Conservation (phyloP, 768 basidiomycete species). For the Termitomyces eurrhizus region DNA sequence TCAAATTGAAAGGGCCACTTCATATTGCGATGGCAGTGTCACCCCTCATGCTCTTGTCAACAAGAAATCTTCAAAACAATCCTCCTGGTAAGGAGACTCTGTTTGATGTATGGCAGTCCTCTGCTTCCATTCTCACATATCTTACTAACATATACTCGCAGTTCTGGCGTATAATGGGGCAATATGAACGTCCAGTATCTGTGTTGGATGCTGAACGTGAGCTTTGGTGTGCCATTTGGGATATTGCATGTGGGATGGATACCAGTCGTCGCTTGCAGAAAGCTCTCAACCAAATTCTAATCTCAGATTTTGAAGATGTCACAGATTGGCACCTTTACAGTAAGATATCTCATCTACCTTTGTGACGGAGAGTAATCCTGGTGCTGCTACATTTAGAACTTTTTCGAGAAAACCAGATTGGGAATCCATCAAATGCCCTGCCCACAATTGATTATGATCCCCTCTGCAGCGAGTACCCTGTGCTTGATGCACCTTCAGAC, state of each 20-base stretch:
- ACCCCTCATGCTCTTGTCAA: not conserved
- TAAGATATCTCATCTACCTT: not conserved
- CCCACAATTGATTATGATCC: too few relatives aligned
- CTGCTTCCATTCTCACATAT: not conserved
- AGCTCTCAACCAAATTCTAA: not conserved
- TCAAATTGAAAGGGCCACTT: not conserved
- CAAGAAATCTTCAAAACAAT: not conserved
- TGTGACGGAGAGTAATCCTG: not conserved
- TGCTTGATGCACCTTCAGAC: too few relatives aligned
- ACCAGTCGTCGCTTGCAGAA: not conserved
- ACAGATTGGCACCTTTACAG: not conserved
- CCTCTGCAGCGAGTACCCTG: too few relatives aligned
- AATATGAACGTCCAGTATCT: not conserved
- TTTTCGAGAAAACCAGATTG: not conserved
- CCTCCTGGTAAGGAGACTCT: not conserved
- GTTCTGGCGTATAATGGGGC: not conserved
- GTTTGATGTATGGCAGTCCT: not conserved
- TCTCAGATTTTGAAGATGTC: not conserved
- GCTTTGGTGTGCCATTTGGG: not conserved
- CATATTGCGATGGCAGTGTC: not conserved
- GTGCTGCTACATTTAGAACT: not conserved
- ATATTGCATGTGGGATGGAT: not conserved
- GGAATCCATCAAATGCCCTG: not conserved
- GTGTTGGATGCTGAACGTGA: not conserved
- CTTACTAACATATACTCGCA: not conserved